Base-by-base conservation (phyloP, 768 basidiomycete species). In the Boletus rubescentipes region DNA sequence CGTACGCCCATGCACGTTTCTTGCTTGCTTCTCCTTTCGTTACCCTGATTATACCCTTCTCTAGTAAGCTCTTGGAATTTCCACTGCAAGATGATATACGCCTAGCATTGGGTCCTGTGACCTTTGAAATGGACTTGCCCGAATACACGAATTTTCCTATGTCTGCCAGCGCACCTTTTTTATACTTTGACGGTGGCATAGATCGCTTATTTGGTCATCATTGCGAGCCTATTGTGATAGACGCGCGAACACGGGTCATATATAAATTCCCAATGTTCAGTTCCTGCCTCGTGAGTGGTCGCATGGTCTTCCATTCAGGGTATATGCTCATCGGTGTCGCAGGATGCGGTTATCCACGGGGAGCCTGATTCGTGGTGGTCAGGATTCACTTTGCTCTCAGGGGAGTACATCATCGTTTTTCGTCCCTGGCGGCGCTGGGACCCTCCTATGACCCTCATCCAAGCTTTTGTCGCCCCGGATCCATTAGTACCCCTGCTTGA, bases 31-130 rank as follows among this genome's bases (percentile, higher is more conserved):
- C 40, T 35, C 20, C 26, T 58, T 52, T 26, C 29, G 6, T 15
- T 49, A 20, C 32, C 37, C 52, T 62, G 49, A 65, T 10, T 36
- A 10, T 32, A 7, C 2, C 18, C 26, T 48, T 43, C 26, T 23
- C n/a, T 21, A 64, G 63, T 29, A 64, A 65, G 40, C 63, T 64
- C 20, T 43, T 64, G 20, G 63, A 65, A 21, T 64, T 64, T n/a
- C 52, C 44, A 10, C 29, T 64, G 2, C 51, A 54, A 31, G 51
- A 65, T 23, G 54, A 59, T 26, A 44, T 39, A 8, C 46, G 49
- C 41, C 42, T 56, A 29, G 47, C 9, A 34, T 21, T 65, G 3
- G 63, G 63, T 31, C 63, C 59, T 15, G 21, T 44, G 32, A 32
- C 32, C 2, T 59, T 44, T 20, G 56, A 64, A 40, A 59, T 55